Conservation (phyloP, 768 basidiomycete species). For the Naganishia vishniacii region DNA sequence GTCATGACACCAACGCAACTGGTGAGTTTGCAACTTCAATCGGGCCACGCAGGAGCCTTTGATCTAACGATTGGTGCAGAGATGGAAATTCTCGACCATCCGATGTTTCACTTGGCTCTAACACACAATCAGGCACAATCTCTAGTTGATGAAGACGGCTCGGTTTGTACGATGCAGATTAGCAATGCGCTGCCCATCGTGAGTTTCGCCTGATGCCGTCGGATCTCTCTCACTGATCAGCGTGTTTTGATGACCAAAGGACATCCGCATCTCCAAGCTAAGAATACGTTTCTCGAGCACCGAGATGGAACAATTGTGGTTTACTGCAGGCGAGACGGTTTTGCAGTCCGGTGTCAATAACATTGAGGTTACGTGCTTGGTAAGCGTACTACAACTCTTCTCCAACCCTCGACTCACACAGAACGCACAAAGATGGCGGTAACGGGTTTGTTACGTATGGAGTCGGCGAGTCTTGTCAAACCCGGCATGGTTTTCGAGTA, state of each 20-base stretch:
- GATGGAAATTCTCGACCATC: constrained; percentile 54
- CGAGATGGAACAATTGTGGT: constrained; percentile 62
- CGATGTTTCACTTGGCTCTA: constrained; percentile 59
- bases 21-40: constrained; percentile 6
- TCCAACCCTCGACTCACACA: too few species aligned
- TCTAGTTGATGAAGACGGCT: constrained; percentile 64
- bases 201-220: constrained; percentile 70
- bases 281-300: constrained; percentile 59
- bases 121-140: constrained; percentile 52
- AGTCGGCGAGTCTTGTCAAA: constrained; percentile 18
- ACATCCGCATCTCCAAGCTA: constrained; percentile 51
- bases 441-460: constrained; percentile 57
- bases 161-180: constrained; percentile 55
- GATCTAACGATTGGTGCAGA: background rate
- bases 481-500: constrained; percentile 30
- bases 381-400: too few species aligned
- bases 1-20: background rate
- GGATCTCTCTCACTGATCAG: background rate
- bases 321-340: constrained; percentile 50
- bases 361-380: constrained; percentile 65
- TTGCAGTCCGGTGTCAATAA: constrained; percentile 60
- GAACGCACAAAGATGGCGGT: constrained; percentile 58
- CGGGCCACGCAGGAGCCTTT: background rate
- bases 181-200: constrained; percentile 51
- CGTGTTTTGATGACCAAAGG: constrained; percentile 4